These are phyloP conservation scores for Climacium dendroides DNA, from an alignment of 225 moss, liverwort and hornwort genomes.

Conservation along the genomic window DNA sequence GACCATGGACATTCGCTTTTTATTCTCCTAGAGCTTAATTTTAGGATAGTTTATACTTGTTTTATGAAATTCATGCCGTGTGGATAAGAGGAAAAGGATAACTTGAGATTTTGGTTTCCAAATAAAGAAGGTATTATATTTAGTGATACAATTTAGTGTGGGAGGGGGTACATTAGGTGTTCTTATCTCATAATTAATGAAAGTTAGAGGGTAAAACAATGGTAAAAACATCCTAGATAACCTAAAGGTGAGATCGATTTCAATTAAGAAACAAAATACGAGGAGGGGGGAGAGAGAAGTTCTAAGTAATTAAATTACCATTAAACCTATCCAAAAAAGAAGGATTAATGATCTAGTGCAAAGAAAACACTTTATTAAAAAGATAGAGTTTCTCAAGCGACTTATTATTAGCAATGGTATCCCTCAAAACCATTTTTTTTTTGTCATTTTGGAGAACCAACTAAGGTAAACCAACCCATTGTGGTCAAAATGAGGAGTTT, in stretches of 20 bases:
- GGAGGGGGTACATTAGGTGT: fast-evolving
- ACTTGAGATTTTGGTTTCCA: fast-evolving
- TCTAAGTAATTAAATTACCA: neutral
- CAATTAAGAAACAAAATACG: neutral
- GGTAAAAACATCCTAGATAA: fast-evolving
- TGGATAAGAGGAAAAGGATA: neutral
- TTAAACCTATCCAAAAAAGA: neutral
- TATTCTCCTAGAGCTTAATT: neutral
- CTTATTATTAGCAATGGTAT: neutral
- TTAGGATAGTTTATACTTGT: neutral
- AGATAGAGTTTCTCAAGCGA: fast-evolving
- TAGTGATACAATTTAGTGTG: neutral
- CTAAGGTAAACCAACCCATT: too few relatives aligned
- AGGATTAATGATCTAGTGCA: neutral
- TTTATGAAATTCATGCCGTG: neutral
- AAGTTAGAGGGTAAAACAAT: neutral
- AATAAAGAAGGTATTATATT: fast-evolving
- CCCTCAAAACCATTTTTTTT: fast-evolving
- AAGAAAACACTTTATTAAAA: fast-evolving
- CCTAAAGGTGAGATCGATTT: neutral
- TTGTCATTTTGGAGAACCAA: neutral
- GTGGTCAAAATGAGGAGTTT: too few relatives aligned
- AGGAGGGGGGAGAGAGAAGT: neutral
- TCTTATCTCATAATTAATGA: neutral
- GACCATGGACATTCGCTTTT: too few relatives aligned